Conservation (phyloP, 306 rosid species). For the Dryas octopetala region DNA sequence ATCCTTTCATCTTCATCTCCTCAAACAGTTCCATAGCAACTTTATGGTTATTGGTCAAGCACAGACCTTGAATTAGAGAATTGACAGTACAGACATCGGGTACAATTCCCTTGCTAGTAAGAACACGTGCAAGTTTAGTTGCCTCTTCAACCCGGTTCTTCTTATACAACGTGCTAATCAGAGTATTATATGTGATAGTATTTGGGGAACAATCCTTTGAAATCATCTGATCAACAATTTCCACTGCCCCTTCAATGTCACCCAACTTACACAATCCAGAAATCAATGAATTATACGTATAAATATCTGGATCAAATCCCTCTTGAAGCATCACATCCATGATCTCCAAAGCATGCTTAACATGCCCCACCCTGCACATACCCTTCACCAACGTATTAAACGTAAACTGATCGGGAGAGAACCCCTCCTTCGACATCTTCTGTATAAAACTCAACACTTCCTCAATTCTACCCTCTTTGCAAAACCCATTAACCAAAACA, state of each 20-base stretch:
- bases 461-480: slow-evolving; percentile 63
- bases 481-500: slow-evolving; percentile 73
- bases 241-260: slow-evolving; percentile 70
- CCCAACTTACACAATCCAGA: slow-evolving; percentile 74
- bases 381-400: slow-evolving; percentile 80
- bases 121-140: slow-evolving; percentile 55
- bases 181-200: slow-evolving; percentile 69
- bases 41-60: slow-evolving; percentile 51
- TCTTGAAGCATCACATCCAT: slow-evolving; percentile 79
- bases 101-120: slow-evolving; percentile 65
- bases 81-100: slow-evolving; percentile 92
- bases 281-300: slow-evolving; percentile 71
- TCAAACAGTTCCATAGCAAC: slow-evolving; percentile 70
- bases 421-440: slow-evolving; percentile 52
- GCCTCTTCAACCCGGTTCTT: slow-evolving; percentile 80
- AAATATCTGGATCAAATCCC: slow-evolving; percentile 75
- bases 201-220: slow-evolving; percentile 68
- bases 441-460: slow-evolving; percentile 68
- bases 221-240: slow-evolving; percentile 70
- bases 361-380: slow-evolving; percentile 60
- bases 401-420: slow-evolving; percentile 67
- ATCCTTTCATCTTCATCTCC: slow-evolving; percentile 81
- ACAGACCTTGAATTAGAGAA: slow-evolving; percentile 79
- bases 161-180: slow-evolving; percentile 71
- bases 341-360: slow-evolving; percentile 67